Conservation (phyloP, 345 rosid species). For the Alliaria petiolata region DNA sequence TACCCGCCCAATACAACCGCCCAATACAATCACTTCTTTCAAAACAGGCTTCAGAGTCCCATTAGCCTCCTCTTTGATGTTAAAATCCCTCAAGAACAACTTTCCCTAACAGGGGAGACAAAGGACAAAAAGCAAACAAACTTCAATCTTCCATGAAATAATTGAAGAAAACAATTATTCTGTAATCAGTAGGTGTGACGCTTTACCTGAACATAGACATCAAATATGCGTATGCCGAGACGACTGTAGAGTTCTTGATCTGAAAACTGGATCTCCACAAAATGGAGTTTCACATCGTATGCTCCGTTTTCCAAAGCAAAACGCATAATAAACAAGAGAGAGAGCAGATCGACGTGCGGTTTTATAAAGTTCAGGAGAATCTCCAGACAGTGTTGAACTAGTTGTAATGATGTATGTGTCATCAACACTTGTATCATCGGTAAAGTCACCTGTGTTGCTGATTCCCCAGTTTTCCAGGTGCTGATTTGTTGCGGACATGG, state of each 20-base stretch:
- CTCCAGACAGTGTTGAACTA: not conserved
- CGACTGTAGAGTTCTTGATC: slow-evolving; percentile 30
- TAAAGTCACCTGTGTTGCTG: slow-evolving; percentile 24
- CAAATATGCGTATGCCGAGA: slow-evolving; percentile 53
- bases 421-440: not conserved
- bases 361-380: slow-evolving; percentile 29
- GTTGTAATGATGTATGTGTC: not conserved
- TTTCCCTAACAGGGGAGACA: not conserved
- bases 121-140: not conserved
- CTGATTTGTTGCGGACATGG: not conserved
- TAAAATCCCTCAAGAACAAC: slow-evolving; percentile 37
- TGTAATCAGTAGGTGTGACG: not conserved
- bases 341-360: slow-evolving; percentile 56
- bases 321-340: slow-evolving; percentile 56
- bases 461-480: slow-evolving; percentile 10
- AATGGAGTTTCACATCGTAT: slow-evolving; percentile 53
- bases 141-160: not conserved
- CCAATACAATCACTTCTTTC: slow-evolving; percentile 18
- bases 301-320: slow-evolving; percentile 52
- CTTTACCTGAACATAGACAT: slow-evolving; percentile 54
- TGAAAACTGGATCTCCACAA: slow-evolving; percentile 57
- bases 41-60: slow-evolving; percentile 30
- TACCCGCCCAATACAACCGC: slow-evolving; percentile 56
- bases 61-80: slow-evolving; percentile 41
- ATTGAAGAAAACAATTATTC: not conserved